These are phyloP conservation scores for Williopsis jadinii DNA, from an alignment of 1,139 yeast species.

Conservation along the genomic window DNA sequence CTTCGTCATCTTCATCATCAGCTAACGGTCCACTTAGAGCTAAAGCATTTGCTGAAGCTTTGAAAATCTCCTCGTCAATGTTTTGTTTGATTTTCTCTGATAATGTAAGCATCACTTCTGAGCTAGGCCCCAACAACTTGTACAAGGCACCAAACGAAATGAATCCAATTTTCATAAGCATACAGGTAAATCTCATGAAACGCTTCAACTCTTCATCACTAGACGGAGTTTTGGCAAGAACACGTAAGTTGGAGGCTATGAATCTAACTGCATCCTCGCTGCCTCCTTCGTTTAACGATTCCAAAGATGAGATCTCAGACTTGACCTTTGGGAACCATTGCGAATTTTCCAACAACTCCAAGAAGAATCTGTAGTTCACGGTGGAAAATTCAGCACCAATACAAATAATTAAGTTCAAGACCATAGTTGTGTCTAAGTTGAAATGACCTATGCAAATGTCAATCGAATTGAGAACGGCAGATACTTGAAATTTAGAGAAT, in stretches of 20 bases:
- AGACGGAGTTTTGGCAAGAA: slow-evolving; percentile 22
- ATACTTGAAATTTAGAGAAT: slow-evolving; percentile 37
- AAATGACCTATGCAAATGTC: slow-evolving; percentile 68
- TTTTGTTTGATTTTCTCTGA: slow-evolving; percentile 41
- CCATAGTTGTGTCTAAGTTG: slow-evolving; percentile 68
- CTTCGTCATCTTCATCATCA: slow-evolving; percentile 42
- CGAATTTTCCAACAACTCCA: slow-evolving; percentile 43
- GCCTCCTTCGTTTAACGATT: slow-evolving; percentile 43
- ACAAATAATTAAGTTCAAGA: slow-evolving; percentile 55
- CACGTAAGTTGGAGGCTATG: slow-evolving; percentile 42
- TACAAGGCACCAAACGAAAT: slow-evolving; percentile 59
- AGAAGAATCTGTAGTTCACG: slow-evolving; percentile 37
- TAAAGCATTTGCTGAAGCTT: slow-evolving; percentile 70
- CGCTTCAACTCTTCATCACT: slow-evolving; percentile 34
- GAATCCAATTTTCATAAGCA: slow-evolving; percentile 64
- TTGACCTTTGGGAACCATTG: slow-evolving; percentile 58
- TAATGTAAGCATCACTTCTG: slow-evolving; percentile 27
- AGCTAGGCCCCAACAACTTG: slow-evolving; percentile 45
- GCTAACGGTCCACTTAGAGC: slow-evolving; percentile 83
- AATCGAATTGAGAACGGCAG: slow-evolving; percentile 43
- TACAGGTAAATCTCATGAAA: slow-evolving; percentile 38
- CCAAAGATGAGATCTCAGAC: slow-evolving; percentile 26
- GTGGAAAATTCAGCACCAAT: slow-evolving; percentile 40
- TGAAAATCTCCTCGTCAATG: slow-evolving; percentile 54
- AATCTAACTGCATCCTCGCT: slow-evolving; percentile 52